phyloP scores from a whole-genome alignment of 768 basidiomycete genomes.

The Rubroboletus satanas region DNA sequence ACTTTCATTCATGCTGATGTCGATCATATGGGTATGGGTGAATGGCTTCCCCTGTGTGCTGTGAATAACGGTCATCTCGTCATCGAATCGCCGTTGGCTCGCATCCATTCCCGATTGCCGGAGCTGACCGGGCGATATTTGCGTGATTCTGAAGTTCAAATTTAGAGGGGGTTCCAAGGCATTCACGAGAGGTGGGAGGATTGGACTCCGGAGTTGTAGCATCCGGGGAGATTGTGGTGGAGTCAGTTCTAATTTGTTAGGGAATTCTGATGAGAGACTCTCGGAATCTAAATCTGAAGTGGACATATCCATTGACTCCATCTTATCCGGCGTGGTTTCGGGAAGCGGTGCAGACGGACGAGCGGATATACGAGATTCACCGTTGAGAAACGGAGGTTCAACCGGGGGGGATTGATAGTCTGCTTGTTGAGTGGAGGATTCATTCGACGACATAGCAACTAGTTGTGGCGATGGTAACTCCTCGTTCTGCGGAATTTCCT shows the following conservation, averaged over 20 bases:
- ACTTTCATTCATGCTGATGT: constrained; percentile 29
- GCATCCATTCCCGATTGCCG: neutral
- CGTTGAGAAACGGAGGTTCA: neutral
- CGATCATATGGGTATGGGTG: constrained; percentile 18
- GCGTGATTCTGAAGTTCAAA: constrained; percentile 15
- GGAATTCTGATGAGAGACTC: neutral
- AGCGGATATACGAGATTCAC: neutral
- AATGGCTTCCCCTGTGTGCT: constrained; percentile 18
- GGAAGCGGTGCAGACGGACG: neutral
- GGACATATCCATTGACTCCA: constrained; percentile 1
- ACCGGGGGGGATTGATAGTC: neutral
- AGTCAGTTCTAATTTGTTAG: neutral
- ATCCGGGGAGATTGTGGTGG: neutral
- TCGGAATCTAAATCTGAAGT: neutral
- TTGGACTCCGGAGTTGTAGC: neutral
- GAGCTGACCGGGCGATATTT: neutral
- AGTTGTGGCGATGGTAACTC: neutral
- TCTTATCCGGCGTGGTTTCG: neutral
- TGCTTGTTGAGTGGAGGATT: neutral
- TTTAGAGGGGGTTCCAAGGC: constrained; percentile 15
- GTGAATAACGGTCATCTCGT: constrained; percentile 19
- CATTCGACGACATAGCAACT: neutral
- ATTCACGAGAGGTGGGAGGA: constrained; percentile 11
- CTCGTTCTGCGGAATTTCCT: neutral
- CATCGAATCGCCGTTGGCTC: constrained; percentile 9